Evolutionary conservation across 306 rosid genomes (phyloP).

Genomic region (Acmispon strigosus): DNA sequence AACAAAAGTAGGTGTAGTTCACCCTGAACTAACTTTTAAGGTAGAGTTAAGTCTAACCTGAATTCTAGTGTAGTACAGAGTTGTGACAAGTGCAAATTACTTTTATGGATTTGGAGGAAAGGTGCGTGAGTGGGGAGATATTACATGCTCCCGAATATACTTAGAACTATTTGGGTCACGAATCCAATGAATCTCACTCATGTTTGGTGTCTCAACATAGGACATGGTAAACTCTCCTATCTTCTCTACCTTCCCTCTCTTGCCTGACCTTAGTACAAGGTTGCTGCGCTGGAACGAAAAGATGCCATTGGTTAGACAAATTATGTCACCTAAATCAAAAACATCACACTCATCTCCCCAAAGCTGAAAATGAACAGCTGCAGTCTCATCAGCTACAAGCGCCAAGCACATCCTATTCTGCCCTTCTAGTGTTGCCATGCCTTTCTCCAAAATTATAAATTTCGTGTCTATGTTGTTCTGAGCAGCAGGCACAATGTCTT

Average conservation of each 20-base stretch:
- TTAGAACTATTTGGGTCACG: slow-evolving; percentile 37
- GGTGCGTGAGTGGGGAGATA: slow-evolving; percentile 49
- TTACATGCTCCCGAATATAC: slow-evolving; percentile 41
- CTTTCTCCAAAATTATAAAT: slow-evolving; percentile 68
- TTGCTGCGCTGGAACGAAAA: slow-evolving; percentile 54
- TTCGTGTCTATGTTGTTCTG: slow-evolving; percentile 69
- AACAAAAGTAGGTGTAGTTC: background rate
- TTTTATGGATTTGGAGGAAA: slow-evolving; percentile 38
- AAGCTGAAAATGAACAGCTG: slow-evolving; percentile 68
- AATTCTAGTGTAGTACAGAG: background rate
- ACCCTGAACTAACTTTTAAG: background rate
- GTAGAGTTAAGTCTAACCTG: background rate
- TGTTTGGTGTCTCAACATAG: slow-evolving; percentile 65
- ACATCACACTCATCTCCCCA: slow-evolving; percentile 75
- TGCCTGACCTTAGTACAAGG: slow-evolving; percentile 63
- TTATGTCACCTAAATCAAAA: slow-evolving; percentile 47
- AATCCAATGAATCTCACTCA: slow-evolving; percentile 83
- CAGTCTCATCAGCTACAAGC: slow-evolving; percentile 63
- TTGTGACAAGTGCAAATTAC: background rate
- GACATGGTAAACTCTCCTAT: slow-evolving; percentile 69
- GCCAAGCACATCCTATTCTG: slow-evolving; percentile 53
- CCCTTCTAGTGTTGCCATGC: slow-evolving; percentile 41
- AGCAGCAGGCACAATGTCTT: slow-evolving; percentile 69
- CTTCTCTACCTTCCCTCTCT: slow-evolving; percentile 65
- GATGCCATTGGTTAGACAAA: slow-evolving; percentile 37